Evolutionary conservation across 2,329 filamentous ascomycete species (phyloP).

Genomic region (Apiospora phragmitis): DNA sequence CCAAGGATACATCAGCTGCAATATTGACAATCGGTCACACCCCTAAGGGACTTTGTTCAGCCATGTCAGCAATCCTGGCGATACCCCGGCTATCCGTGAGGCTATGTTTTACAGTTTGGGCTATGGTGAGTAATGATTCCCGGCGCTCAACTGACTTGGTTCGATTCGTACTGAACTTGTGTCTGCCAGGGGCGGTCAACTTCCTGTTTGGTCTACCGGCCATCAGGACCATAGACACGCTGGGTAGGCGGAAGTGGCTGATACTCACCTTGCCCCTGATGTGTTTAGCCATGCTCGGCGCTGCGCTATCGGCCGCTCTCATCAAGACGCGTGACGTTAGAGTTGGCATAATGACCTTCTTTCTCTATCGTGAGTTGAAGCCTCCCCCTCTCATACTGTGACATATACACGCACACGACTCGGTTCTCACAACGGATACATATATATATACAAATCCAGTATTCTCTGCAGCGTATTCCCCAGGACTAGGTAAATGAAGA

Average conservation of each 20-base stretch:
- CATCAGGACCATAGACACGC: constrained; percentile 38
- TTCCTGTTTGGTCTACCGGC: constrained; percentile 44
- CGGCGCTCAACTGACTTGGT: constrained; percentile 25
- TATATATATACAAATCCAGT: constrained; percentile 24
- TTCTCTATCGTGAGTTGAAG: constrained; percentile 33
- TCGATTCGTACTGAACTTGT: constrained; percentile 31
- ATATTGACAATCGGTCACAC: neutral
- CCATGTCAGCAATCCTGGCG: constrained; percentile 25
- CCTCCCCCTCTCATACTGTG: neutral
- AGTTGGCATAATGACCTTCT: constrained; percentile 35
- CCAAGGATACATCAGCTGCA: neutral
- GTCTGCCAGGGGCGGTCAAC: constrained; percentile 37
- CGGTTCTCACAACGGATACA: constrained; percentile 31
- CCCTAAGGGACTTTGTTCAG: constrained; percentile 9
- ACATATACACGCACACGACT: neutral
- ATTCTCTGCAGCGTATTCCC: constrained; percentile 44
- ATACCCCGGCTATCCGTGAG: constrained; percentile 27
- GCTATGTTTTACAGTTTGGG: neutral
- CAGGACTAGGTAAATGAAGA: constrained; percentile 29
- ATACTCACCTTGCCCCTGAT: constrained; percentile 44
- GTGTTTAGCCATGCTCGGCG: constrained; percentile 41
- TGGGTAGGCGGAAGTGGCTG: constrained; percentile 45
- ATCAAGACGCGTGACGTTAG: constrained; percentile 16
- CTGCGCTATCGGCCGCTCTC: constrained; percentile 32
- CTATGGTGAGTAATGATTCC: constrained; percentile 37